Conservation (phyloP, 768 basidiomycete genomes). For the Mycena galopus region DNA sequence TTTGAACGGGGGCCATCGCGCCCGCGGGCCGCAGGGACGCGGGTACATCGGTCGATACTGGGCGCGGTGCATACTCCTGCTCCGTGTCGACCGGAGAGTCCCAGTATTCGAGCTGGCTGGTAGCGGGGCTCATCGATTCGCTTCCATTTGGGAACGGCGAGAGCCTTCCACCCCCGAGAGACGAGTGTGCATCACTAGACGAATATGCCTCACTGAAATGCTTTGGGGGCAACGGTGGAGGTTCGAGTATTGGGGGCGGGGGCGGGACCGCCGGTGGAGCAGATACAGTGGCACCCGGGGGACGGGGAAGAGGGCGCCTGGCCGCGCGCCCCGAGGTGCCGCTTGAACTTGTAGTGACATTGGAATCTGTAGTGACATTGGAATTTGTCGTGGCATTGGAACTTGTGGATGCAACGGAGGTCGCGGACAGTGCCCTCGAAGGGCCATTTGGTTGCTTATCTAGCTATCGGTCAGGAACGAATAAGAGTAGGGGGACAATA, state of each 20-base stretch:
- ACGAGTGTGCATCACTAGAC: conserved; percentile 5
- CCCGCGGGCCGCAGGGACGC: neutral
- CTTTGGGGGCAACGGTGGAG: conserved; percentile 18
- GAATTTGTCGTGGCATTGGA: neutral
- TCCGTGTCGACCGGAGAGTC: conserved; percentile 35
- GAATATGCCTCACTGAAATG: neutral
- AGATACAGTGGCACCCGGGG: conserved; percentile 15
- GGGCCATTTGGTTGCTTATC: neutral
- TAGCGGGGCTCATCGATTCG: conserved; percentile 25
- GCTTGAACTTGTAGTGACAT: neutral
- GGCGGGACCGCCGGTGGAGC: neutral
- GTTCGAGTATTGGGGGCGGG: neutral
- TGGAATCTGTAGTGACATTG: neutral
- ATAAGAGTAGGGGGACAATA: neutral
- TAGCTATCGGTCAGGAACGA: neutral
- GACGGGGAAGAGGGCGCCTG: conserved; percentile 22
- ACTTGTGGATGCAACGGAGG: neutral
- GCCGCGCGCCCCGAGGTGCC: conserved; percentile 5
- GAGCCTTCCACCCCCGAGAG: neutral
- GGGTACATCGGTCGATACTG: conserved; percentile 15
- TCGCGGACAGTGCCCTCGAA: neutral
- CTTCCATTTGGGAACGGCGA: conserved; percentile 8
- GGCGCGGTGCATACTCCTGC: conserved; percentile 10
- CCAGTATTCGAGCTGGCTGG: conserved; percentile 34
- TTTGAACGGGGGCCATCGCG: conserved; percentile 14